Conservation (phyloP, 2,329 filamentous ascomycete species). For the Pleoardoris graminearum region DNA sequence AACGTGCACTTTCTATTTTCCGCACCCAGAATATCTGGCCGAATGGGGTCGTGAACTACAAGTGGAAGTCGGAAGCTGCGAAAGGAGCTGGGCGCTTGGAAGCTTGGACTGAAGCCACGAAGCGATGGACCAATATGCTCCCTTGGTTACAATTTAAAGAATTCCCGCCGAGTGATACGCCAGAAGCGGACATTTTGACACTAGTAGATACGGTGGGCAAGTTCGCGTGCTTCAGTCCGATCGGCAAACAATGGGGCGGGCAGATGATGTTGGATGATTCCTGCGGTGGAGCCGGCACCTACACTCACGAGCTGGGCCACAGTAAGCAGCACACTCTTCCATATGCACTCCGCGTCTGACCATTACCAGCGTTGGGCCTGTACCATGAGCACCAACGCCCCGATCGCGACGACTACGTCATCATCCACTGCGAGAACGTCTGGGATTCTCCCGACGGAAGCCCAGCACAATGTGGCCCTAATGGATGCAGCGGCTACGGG, state of each 20-base stretch:
- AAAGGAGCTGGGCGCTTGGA: slow-evolving; percentile 6
- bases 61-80: slow-evolving; percentile 13
- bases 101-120: slow-evolving; percentile 15
- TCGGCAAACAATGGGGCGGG: slow-evolving; percentile 8
- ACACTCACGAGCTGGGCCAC: slow-evolving; percentile 20
- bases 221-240: slow-evolving; percentile 11
- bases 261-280: slow-evolving; percentile 15
- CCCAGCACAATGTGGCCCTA: slow-evolving; percentile 6
- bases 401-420: slow-evolving; percentile 17
- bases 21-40: slow-evolving; percentile 14
- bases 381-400: slow-evolving; percentile 20
- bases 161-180: not conserved
- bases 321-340: slow-evolving; percentile 12
- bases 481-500: slow-evolving; percentile 9
- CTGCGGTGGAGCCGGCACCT: slow-evolving; percentile 12
- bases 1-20: slow-evolving; percentile 12
- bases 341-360: not conserved
- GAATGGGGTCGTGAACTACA: slow-evolving; percentile 12
- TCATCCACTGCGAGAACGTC: slow-evolving; percentile 14
- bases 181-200: slow-evolving; percentile 9
- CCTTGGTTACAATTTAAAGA: slow-evolving; percentile 15
- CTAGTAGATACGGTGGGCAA: slow-evolving; percentile 2
- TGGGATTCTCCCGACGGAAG: slow-evolving; percentile 3
- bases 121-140: slow-evolving; percentile 17
- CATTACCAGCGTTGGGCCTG: slow-evolving; percentile 15